phyloP scores from a whole-genome alignment of 345 rosid species.

The Bruguiera gymnorhiza region DNA sequence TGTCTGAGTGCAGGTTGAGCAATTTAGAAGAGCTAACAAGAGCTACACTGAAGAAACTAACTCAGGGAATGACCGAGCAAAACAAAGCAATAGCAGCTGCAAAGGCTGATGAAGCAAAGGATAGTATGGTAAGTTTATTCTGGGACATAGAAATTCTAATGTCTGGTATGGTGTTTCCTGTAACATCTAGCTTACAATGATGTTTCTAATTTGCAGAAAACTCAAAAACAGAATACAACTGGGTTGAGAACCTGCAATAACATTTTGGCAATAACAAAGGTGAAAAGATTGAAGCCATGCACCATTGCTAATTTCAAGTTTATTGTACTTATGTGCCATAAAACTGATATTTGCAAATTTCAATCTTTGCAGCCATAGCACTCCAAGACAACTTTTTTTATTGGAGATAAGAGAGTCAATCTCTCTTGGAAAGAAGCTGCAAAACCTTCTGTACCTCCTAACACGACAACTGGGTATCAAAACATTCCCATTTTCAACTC shows the following conservation, averaged over 20 bases:
- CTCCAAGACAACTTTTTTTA: constrained; percentile 79
- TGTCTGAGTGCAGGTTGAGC: constrained; percentile 48
- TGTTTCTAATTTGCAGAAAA: constrained; percentile 51
- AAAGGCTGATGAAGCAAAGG: constrained; percentile 86
- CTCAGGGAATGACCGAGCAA: constrained; percentile 86
- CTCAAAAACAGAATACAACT: constrained; percentile 74
- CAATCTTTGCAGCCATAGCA: constrained; percentile 62
- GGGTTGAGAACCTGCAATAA: constrained; percentile 92
- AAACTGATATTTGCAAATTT: constrained; percentile 15
- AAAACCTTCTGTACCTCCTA: constrained; percentile 51
- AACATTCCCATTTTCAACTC: background rate
- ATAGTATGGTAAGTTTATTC: constrained; percentile 56
- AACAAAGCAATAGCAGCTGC: constrained; percentile 96
- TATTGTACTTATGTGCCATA: background rate
- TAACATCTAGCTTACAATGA: constrained; percentile 5
- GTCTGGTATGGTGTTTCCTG: constrained; percentile 1
- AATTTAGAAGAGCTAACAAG: constrained; percentile 81
- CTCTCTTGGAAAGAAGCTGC: constrained; percentile 89
- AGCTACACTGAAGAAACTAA: constrained; percentile 86
- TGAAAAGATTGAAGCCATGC: constrained; percentile 16
- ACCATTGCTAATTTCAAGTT: background rate
- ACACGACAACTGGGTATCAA: constrained; percentile 58
- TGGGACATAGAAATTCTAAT: background rate
- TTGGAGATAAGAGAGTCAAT: constrained; percentile 79
- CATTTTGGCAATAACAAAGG: constrained; percentile 96